Evolutionary conservation across 805 yeast genomes (phyloP).

Genomic region (Ogataea kodamae): DNA sequence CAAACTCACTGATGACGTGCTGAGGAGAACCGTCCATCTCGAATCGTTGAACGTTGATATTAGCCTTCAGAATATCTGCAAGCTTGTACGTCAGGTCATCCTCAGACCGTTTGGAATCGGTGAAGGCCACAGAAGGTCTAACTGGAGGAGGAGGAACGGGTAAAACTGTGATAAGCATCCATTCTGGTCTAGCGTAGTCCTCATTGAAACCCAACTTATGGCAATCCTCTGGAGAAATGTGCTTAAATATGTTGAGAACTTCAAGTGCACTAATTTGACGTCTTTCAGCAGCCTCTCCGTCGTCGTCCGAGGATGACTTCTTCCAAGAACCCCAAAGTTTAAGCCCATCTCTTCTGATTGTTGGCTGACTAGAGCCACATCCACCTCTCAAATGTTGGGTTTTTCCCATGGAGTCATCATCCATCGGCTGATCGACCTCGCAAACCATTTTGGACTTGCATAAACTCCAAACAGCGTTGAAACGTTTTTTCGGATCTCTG

Average conservation of each 20-base stretch:
- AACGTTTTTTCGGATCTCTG: conserved; percentile 91
- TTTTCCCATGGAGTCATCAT: conserved; percentile 38
- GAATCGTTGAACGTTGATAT: conserved; percentile 92
- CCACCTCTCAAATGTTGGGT: conserved; percentile 70
- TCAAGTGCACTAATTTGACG: conserved; percentile 85
- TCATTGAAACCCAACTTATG: conserved; percentile 82
- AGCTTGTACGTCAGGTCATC: conserved; percentile 97
- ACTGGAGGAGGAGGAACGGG: conserved; percentile 99
- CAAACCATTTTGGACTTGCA: conserved; percentile 93
- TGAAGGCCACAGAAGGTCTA: conserved; percentile 96
- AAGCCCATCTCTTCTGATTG: conserved; percentile 92
- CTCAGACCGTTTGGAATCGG: conserved; percentile 97
- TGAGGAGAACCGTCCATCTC: conserved; percentile 99
- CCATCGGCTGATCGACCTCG: conserved; percentile 83
- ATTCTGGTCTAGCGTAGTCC: conserved; percentile 97
- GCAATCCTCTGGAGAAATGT: conserved; percentile 82
- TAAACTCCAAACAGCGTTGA: conserved; percentile 92
- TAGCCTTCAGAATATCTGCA: conserved; percentile 95
- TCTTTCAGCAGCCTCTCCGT: conserved; percentile 86
- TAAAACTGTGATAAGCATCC: conserved; percentile 95
- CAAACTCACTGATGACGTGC: conserved; percentile 95
- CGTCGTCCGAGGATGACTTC: conserved; percentile 71
- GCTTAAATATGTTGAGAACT: conserved; percentile 86
- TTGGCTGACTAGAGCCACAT: conserved; percentile 96
- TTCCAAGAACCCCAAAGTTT: conserved; percentile 99